Base-by-base conservation (phyloP, 208 protist genomes). In the Phytomonas sp. region DNA sequence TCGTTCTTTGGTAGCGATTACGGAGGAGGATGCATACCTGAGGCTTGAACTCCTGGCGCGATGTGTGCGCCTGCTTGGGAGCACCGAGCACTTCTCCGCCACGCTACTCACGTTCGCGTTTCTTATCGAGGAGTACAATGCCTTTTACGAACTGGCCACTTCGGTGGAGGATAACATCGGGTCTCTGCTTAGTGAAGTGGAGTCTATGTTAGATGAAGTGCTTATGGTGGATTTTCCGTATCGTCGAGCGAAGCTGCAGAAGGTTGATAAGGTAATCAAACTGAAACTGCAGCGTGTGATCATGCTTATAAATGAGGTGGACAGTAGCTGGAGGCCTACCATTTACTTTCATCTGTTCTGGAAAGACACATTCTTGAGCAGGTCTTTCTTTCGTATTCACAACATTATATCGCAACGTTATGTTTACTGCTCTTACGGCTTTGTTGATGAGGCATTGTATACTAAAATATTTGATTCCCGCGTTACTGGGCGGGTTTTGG, bases 401-500 rank as follows among this genome's bases (percentile, higher is more conserved):
- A 61, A 37, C 33, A 23, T 53, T 68, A 91, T 94, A 63, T 63
- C 84, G 4, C 81, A 77, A 31, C 73, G 70, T 34, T 94, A 87
- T 68, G 74, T 88, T 29, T 73, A 66, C 29, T 85, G 82, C 34
- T 82, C 76, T 60, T 66, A 93, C 60, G 91, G 91, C 20, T 96
- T 96, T 69, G 80, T 96, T 60, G 91, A 96, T 66, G 73, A 82
- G 29, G 34, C 62, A 9, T 77, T 96, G 9, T 91, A 93, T 74
- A 77, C 82, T 33, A 63, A 83, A 56, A 74, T 91, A 26, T 70
- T 68, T 23, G 78, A 83, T 69, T 74, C 68, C 0, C 75, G 79
- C 23, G 67, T 83, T 37, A 79, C 68, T 2, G 74, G 75, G 4
- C 62, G 69, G 3, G 28, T 67, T 36, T 26, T 53, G 20, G 43